These are phyloP conservation scores for Mallotus japonicus DNA, from an alignment of 441 rosid genomes.

Conservation along the genomic window DNA sequence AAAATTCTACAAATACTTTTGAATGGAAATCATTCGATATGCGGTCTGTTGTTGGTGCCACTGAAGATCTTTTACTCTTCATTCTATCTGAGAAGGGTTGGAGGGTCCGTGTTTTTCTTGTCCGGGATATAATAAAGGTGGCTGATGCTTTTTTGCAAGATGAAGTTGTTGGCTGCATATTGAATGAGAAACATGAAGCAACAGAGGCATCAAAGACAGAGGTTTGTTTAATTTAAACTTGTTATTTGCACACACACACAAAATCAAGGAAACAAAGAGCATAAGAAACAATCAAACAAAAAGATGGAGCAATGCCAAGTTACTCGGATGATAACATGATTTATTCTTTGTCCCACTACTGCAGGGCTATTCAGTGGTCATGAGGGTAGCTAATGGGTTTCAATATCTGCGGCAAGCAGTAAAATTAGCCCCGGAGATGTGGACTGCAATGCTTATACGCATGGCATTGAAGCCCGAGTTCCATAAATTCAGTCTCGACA, in stretches of 20 bases:
- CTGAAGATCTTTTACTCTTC: conserved; percentile 88
- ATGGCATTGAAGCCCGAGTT: conserved; percentile 61
- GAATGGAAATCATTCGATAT: conserved; percentile 87
- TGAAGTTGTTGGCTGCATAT: conserved; percentile 41
- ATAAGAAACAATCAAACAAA: neutral
- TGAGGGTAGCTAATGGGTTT: conserved; percentile 61
- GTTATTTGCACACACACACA: neutral
- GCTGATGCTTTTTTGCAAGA: conserved; percentile 60
- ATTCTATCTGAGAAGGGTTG: conserved; percentile 78
- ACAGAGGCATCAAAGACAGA: conserved; percentile 29
- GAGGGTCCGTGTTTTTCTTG: conserved; percentile 77
- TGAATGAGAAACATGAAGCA: conserved; percentile 33
- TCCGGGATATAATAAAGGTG: conserved; percentile 70
- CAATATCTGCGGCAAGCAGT: conserved; percentile 51
- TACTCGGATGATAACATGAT: neutral
- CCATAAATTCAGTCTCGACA: conserved; percentile 51
- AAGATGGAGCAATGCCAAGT: neutral
- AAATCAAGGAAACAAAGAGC: neutral
- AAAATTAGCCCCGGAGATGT: conserved; percentile 74
- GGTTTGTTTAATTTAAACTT: conserved; percentile 37
- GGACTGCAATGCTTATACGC: conserved; percentile 77
- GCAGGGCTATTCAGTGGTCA: conserved; percentile 50
- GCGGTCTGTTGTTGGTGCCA: conserved; percentile 83
- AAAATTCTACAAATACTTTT: conserved; percentile 34
- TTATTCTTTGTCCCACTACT: conserved; percentile 5